Percentiles rank a stretch among this genome's conserved stretches.
These are phyloP conservation scores for Candolleomyces efflorescens DNA, from an alignment of 768 basidiomycete species.

Conservation along the genomic window DNA sequence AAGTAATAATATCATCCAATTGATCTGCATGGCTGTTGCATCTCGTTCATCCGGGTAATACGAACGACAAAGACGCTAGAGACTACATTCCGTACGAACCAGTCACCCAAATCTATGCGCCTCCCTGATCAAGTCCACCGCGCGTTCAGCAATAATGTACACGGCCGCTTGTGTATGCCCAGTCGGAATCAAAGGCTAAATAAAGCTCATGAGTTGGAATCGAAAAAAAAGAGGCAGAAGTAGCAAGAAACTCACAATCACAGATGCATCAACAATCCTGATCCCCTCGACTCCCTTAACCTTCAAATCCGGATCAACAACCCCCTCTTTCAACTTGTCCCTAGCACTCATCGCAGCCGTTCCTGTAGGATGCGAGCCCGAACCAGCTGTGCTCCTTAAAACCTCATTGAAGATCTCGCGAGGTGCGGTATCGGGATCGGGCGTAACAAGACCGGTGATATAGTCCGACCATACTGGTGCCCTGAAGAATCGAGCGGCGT, in stretches of 20 bases:
- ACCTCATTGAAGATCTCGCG: slow-evolving; percentile 12
- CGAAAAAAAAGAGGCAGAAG: neutral
- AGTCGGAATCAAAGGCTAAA: slow-evolving; percentile 11
- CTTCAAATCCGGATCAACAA: slow-evolving; percentile 23
- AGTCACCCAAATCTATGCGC: too few species aligned
- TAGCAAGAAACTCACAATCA: slow-evolving; percentile 15
- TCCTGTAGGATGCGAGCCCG: slow-evolving; percentile 17
- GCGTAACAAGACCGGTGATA: slow-evolving; percentile 7
- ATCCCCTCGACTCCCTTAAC: slow-evolving; percentile 23
- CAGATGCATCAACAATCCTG: slow-evolving; percentile 24
- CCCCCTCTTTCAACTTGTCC: slow-evolving; percentile 15
- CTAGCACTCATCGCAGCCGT: slow-evolving; percentile 20
- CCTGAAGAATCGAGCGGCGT: slow-evolving; percentile 1
- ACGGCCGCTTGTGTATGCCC: slow-evolving; percentile 11
- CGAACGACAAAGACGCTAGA: too few species aligned
- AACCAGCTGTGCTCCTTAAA: slow-evolving; percentile 6
- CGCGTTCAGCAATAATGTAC: slow-evolving; percentile 14
- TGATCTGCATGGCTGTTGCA: too few species aligned
- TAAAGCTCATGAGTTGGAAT: neutral
- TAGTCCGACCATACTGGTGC: slow-evolving; percentile 11
- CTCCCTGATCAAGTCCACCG: slow-evolving; percentile 8
- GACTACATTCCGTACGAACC: too few species aligned
- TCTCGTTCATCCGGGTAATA: too few species aligned
- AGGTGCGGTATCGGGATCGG: slow-evolving; percentile 3
- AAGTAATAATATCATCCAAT: too few species aligned